These are phyloP conservation scores for Vitis hybrid DNA, from an alignment of 177 flowering plant species.

Conservation along the genomic window DNA sequence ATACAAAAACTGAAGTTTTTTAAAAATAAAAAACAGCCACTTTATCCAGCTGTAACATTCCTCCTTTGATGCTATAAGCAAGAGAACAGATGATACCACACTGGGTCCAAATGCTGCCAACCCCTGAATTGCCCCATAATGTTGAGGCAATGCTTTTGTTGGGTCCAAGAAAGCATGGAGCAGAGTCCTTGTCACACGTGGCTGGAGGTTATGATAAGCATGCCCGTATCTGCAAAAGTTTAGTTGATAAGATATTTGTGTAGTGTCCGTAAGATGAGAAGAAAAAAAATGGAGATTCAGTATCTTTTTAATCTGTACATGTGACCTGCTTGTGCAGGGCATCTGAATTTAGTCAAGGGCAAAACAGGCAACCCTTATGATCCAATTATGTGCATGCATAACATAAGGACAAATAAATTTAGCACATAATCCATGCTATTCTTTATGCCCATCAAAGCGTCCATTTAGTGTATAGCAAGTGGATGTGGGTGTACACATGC, in stretches of 20 bases:
- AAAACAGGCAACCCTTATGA: background rate
- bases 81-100: conserved; percentile 53
- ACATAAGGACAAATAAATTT: background rate
- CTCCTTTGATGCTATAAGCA: background rate
- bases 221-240: conserved; percentile 70
- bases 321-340: background rate
- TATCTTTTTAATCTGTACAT: background rate
- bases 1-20: background rate
- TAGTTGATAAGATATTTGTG: background rate
- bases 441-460: background rate
- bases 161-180: conserved; percentile 91
- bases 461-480: background rate
- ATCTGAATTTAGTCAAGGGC: background rate
- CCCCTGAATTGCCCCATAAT: conserved; percentile 95
- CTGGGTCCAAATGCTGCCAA: conserved; percentile 78
- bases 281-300: background rate
- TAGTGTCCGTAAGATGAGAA: background rate
- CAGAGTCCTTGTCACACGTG: conserved; percentile 82
- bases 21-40: background rate
- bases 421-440: background rate
- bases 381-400: background rate
- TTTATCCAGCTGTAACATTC: background rate
- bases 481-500: background rate
- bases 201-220: conserved; percentile 79
- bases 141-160: conserved; percentile 73